Conservation (phyloP, 2,329 filamentous ascomycete species). For the Fusarium chuoi region DNA sequence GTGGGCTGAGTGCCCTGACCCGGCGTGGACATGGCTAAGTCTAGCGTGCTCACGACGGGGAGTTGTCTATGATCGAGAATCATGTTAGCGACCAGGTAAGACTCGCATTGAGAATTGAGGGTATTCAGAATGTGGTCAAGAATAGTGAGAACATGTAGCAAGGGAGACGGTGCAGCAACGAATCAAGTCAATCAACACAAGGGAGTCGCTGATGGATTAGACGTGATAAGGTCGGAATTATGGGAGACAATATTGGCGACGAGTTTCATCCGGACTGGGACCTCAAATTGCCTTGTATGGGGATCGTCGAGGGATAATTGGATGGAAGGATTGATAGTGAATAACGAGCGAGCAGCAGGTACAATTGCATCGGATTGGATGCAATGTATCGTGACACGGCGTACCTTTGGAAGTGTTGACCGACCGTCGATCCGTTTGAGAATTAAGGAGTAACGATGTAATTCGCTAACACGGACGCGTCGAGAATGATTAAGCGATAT, state of each 20-base stretch:
- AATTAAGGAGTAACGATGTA: slow-evolving; percentile 5
- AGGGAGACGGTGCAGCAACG: slow-evolving; percentile 14
- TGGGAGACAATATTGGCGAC: slow-evolving; percentile 23
- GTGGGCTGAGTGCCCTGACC: slow-evolving; percentile 36
- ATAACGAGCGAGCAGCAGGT: slow-evolving; percentile 6
- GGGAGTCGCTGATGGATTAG: slow-evolving; percentile 16
- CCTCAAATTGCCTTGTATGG: slow-evolving; percentile 12
- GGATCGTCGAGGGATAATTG: slow-evolving; percentile 6
- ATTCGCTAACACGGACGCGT: slow-evolving; percentile 18
- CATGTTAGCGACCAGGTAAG: slow-evolving; percentile 48
- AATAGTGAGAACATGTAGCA: slow-evolving; percentile 3
- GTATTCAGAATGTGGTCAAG: slow-evolving; percentile 2
- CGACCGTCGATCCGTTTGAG: slow-evolving; percentile 4
- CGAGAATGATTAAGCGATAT: slow-evolving; percentile 21
- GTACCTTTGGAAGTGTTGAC: slow-evolving; percentile 32
- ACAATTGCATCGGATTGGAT: slow-evolving; percentile 12
- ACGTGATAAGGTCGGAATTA: slow-evolving; percentile 28
- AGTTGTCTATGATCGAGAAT: slow-evolving; percentile 46
- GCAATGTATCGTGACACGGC: slow-evolving; percentile 31
- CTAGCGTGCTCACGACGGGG: slow-evolving; percentile 31
- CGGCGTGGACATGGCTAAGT: slow-evolving; percentile 49
- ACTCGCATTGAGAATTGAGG: slow-evolving; percentile 8
- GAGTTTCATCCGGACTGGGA: slow-evolving; percentile 1
- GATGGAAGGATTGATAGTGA: slow-evolving; percentile 12
- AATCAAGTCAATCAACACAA: slow-evolving; percentile 17